Conservation (phyloP, 2,329 filamentous ascomycete genomes). For the Pseudocercospora eumusae region DNA sequence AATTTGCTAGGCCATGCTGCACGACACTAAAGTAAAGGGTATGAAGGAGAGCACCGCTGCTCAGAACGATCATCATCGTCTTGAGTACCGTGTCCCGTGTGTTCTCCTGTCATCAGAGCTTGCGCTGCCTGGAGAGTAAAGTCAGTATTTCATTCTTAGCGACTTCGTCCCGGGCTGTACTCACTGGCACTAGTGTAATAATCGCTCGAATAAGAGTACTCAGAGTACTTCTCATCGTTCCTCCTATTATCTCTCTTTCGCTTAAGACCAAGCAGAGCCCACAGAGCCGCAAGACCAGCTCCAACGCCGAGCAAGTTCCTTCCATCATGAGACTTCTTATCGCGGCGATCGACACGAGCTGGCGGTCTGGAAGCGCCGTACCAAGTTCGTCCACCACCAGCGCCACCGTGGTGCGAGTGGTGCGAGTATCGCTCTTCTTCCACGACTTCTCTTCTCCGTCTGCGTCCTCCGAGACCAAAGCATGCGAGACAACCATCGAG, state of each 20-base stretch:
- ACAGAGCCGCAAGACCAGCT: conserved; percentile 48
- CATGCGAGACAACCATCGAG: conserved; percentile 59
- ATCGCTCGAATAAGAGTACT: conserved; percentile 47
- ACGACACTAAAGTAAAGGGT: not conserved
- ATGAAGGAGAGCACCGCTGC: not conserved
- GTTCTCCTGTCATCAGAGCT: conserved; percentile 32
- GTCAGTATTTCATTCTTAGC: conserved; percentile 18
- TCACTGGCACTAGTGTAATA: conserved; percentile 53
- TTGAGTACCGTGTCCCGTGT: conserved; percentile 23
- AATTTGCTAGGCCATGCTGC: not conserved
- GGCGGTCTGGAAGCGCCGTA: conserved; percentile 44
- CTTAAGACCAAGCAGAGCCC: conserved; percentile 50
- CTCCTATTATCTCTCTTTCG: conserved; percentile 42
- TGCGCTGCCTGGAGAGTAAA: conserved; percentile 26
- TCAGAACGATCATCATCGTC: conserved; percentile 19
- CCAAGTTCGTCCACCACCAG: conserved; percentile 50
- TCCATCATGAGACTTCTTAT: conserved; percentile 39
- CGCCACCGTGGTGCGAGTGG: conserved; percentile 47
- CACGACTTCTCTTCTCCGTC: conserved; percentile 57
- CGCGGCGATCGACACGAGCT: conserved; percentile 41
- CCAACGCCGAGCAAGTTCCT: conserved; percentile 42
- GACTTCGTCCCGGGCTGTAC: conserved; percentile 30
- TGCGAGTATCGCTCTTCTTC: conserved; percentile 64
- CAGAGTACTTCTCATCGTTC: conserved; percentile 46
- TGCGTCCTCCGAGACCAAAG: conserved; percentile 59